Evolutionary conservation across 768 basidiomycete species (phyloP), one percentile per base, ranked within the genome.

Genomic region (Stropharia rugosoannulata): DNA sequence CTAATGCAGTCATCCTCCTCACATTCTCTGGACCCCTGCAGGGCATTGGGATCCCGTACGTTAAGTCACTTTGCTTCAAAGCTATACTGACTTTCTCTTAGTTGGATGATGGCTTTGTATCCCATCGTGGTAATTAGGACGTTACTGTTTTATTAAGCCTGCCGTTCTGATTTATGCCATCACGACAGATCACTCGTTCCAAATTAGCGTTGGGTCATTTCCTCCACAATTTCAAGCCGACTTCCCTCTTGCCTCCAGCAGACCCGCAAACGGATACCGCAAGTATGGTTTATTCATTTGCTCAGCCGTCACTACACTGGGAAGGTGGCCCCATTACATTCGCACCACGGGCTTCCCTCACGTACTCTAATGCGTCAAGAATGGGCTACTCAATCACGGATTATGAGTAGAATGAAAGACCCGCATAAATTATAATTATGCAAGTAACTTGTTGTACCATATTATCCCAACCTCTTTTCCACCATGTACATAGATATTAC

Each of bases 51-150:
- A 62, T 64, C 19, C 57, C 59, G 56, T 63, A 40, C 27, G 54
- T 55, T 4, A 7, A 42, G 15, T 41, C n/a, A 5, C 2, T 22
- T 35, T 29, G 22, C 37, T 18, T 11, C 41, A 8, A 1, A 27
- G 25, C 9, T 32, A 35, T 15, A 10, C 25, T 29, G 35, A 7
- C 9, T 12, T 16, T 15, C 19, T 5, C n/a, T 11, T 13, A 62
- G 61, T n/a, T 56, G 45, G 53, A 57, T 61, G 29, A 58, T 61
- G 51, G 61, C 61, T 8, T 18, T 65, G 32, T 61, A 62, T 38
- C 64, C 64, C 18, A 42, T 62, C 22, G 29, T 63, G 15, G 60
- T 62, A 25, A 18, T 36, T 49, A 2, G 5, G 18, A 6, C 4
- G 4, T 16, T 37, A 5, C n/a, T 38, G 10, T 25, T 12, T 18